Evolutionary conservation across 306 rosid species (phyloP).

Genomic region (Calophaca sinica): DNA sequence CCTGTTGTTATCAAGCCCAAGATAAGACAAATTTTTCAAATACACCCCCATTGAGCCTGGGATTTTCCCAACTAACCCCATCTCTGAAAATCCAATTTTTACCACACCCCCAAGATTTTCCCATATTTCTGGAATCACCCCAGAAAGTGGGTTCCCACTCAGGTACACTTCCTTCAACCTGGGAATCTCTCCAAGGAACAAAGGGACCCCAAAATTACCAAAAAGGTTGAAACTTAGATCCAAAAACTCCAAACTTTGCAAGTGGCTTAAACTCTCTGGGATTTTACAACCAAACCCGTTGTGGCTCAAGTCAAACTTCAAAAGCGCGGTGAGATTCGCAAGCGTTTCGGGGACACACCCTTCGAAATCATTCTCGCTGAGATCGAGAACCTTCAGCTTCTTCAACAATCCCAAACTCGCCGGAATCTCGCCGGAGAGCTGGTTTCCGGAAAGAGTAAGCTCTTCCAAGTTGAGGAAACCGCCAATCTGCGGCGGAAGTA

Average conservation of each 20-base stretch:
- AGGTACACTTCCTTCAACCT: constrained; percentile 66
- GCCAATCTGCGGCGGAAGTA: constrained; percentile 43
- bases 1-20: constrained; percentile 75
- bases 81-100: constrained; percentile 67
- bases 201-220: constrained; percentile 69
- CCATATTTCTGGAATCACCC: constrained; percentile 82
- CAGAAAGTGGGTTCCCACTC: constrained; percentile 78
- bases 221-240: constrained; percentile 79
- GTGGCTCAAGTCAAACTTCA: constrained; percentile 75
- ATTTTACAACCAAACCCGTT: constrained; percentile 62
- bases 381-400: constrained; percentile 68
- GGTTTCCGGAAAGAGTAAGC: constrained; percentile 67
- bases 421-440: constrained; percentile 59
- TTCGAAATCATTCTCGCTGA: constrained; percentile 57
- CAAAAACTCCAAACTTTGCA: constrained; percentile 60
- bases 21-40: constrained; percentile 61
- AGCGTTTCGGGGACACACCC: constrained; percentile 53
- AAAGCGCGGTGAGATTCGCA: constrained; percentile 60
- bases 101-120: constrained; percentile 56
- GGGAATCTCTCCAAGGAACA: constrained; percentile 58
- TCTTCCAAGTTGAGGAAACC: constrained; percentile 60
- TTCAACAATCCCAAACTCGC: constrained; percentile 45
- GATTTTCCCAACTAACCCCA: constrained; percentile 70
- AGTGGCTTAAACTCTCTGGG: constrained; percentile 57
- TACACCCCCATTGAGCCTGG: constrained; percentile 76